Conservation (phyloP, 805 yeast species). For the Blastobotrys parvus region DNA sequence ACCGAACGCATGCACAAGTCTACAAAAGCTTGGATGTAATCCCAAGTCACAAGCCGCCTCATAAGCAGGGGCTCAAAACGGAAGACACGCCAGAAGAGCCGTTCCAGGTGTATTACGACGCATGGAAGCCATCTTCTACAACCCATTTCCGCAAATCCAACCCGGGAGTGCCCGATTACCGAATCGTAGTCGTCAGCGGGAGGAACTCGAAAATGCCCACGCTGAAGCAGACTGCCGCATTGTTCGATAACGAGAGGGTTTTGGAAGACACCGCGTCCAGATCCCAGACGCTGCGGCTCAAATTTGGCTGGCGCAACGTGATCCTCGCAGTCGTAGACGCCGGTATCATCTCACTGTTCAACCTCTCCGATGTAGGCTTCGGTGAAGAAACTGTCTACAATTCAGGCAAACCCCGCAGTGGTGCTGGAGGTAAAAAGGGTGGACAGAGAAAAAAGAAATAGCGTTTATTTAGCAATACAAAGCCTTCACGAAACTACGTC, state of each 20-base stretch:
- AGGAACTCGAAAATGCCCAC: constrained; percentile 28
- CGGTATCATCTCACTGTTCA: constrained; percentile 39
- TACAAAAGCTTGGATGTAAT: constrained; percentile 18
- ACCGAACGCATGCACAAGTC: constrained; percentile 13
- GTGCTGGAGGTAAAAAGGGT: background rate
- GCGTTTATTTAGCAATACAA: background rate
- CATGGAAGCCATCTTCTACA: constrained; percentile 78
- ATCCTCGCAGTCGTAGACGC: constrained; percentile 66
- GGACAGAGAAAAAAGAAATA: background rate
- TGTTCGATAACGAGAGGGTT: constrained; percentile 23
- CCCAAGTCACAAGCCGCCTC: constrained; percentile 18
- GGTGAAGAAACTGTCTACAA: constrained; percentile 13
- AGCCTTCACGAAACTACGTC: background rate
- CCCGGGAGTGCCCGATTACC: constrained; percentile 69
- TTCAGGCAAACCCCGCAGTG: background rate
- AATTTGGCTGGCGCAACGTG: constrained; percentile 45
- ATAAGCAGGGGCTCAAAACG: background rate
- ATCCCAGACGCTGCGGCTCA: constrained; percentile 35
- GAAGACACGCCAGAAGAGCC: constrained; percentile 11
- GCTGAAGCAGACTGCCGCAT: constrained; percentile 25
- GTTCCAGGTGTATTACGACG: constrained; percentile 44
- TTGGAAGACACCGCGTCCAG: constrained; percentile 16
- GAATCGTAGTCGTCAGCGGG: constrained; percentile 49
- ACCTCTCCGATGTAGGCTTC: constrained; percentile 14
- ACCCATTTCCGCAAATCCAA: constrained; percentile 58